Evolutionary conservation across 2,329 filamentous ascomycete genomes (phyloP).

Genomic region (Trichoderma semiorbis): DNA sequence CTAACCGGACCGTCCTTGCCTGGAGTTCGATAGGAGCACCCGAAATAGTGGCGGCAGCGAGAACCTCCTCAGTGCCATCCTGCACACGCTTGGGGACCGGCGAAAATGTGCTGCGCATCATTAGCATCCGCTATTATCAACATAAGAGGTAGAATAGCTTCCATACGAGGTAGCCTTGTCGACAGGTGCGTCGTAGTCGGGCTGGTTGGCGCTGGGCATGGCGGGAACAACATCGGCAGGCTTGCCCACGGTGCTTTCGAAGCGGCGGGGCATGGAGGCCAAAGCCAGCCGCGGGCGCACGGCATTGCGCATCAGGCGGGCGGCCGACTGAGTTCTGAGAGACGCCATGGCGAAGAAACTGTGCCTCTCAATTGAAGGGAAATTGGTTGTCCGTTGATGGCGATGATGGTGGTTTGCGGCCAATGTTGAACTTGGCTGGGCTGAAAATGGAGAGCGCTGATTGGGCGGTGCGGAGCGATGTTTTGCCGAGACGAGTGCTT

Average conservation of each 20-base stretch:
- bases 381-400: neutral
- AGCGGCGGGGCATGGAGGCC: constrained; percentile 49
- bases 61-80: constrained; percentile 79
- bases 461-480: constrained; percentile 42
- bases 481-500: constrained; percentile 50
- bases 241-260: constrained; percentile 50
- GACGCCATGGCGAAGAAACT: constrained; percentile 56
- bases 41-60: constrained; percentile 82
- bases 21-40: constrained; percentile 93
- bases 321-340: constrained; percentile 55
- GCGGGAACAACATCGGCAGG: constrained; percentile 38
- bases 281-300: constrained; percentile 36
- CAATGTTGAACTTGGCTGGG: constrained; percentile 26
- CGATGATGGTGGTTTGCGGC: constrained; percentile 26
- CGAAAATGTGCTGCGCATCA: constrained; percentile 68
- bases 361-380: constrained; percentile 27
- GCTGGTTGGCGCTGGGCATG: constrained; percentile 56
- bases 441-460: constrained; percentile 31
- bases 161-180: constrained; percentile 88
- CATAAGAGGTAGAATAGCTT: neutral
- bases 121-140: neutral
- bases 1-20: constrained; percentile 87
- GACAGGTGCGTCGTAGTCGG: constrained; percentile 74
- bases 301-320: constrained; percentile 50
- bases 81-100: constrained; percentile 86